Conservation (phyloP, 305 asterid species). For the Nicotiana rustica region DNA sequence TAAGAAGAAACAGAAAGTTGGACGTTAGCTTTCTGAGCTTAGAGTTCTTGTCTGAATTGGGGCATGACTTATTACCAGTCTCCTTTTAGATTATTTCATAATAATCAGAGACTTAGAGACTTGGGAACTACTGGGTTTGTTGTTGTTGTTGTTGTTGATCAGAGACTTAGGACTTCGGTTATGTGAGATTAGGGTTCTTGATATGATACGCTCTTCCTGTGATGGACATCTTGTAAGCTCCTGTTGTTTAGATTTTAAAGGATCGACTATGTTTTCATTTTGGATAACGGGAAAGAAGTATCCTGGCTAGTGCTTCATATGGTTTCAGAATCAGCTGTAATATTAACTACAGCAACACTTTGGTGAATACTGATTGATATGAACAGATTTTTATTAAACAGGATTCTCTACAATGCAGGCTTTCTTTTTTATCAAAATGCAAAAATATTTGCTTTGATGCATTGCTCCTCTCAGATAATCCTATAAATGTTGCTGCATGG, state of each 20-base stretch:
- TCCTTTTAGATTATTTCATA: not conserved
- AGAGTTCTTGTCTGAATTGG: not conserved
- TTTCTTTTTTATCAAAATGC: not conserved
- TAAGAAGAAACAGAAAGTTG: too few species aligned
- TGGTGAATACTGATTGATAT: conserved; percentile 7
- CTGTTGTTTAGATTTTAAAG: conserved; percentile 3
- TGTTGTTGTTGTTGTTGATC: not conserved
- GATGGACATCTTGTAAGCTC: conserved; percentile 28
- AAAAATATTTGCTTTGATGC: conserved; percentile 11
- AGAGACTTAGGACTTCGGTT: conserved; percentile 3
- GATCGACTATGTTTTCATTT: conserved; percentile 11
- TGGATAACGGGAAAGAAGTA: not conserved
- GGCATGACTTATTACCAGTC: not conserved
- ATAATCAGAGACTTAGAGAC: not conserved
- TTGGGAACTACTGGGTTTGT: too few species aligned
- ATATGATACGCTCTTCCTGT: conserved; percentile 16
- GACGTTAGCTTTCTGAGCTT: not conserved
- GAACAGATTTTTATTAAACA: not conserved
- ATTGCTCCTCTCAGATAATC: conserved; percentile 21
- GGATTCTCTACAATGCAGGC: conserved; percentile 2
- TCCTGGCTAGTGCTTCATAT: conserved; percentile 33
- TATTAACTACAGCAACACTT: not conserved
- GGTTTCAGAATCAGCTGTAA: conserved; percentile 22
- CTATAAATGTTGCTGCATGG: conserved; percentile 6
- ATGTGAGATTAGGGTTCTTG: conserved; percentile 14